Conservation (phyloP, 23 red algal genomes). For the Gracilariopsis chorda region DNA sequence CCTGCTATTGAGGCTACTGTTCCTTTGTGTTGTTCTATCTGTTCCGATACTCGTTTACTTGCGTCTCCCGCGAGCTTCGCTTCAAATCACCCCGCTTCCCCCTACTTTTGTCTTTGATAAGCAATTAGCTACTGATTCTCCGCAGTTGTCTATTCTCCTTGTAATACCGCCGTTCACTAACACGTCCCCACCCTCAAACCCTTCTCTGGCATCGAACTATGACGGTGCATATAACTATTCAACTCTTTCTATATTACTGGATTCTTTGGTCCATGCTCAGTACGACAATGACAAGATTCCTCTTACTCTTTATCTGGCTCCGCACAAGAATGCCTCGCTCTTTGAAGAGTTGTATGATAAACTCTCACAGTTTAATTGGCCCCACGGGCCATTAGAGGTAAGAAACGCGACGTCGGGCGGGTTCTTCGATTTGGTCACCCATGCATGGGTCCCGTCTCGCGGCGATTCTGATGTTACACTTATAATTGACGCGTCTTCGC, state of each 20-base stretch:
- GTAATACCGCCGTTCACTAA: conserved; percentile 36
- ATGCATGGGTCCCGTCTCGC: conserved; percentile 29
- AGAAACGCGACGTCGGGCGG: conserved; percentile 37
- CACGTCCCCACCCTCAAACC: background rate
- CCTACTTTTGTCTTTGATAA: background rate
- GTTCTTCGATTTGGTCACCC: conserved; percentile 33
- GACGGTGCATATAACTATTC: conserved; percentile 4
- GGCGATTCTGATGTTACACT: background rate
- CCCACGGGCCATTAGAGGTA: conserved; percentile 20
- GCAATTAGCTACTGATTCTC: background rate
- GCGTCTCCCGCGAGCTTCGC: background rate
- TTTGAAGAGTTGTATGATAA: background rate
- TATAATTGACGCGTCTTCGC: conserved; percentile 37
- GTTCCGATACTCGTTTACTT: background rate
- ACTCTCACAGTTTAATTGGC: conserved; percentile 12
- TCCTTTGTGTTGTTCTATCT: background rate
- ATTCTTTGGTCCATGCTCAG: conserved; percentile 28
- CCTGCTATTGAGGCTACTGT: background rate
- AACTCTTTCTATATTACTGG: background rate
- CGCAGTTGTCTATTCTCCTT: conserved; percentile 14
- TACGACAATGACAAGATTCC: background rate
- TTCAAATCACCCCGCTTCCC: background rate
- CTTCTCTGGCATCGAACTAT: background rate
- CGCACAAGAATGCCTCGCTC: background rate
- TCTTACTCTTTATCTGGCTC: conserved; percentile 18